These are phyloP conservation scores for Neonectria neomacrospora DNA, from an alignment of 2,329 filamentous ascomycete species.

Conservation along the genomic window DNA sequence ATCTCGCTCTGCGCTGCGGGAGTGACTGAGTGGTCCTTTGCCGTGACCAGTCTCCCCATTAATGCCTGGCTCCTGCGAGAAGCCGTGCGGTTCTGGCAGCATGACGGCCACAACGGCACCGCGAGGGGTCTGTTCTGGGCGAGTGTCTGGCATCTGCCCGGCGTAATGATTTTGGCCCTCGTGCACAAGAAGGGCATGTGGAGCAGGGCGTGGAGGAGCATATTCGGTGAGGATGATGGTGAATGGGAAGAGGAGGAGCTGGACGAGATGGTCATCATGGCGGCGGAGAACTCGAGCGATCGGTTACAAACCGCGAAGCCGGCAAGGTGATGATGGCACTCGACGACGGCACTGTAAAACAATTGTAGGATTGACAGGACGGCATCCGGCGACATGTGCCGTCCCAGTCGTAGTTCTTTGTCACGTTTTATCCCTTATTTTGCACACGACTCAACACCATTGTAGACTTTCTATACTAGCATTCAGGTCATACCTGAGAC, in stretches of 20 bases:
- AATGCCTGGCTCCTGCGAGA: slow-evolving; percentile 88
- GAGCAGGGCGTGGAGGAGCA: slow-evolving; percentile 79
- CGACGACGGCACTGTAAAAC: slow-evolving; percentile 40
- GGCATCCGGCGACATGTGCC: slow-evolving; percentile 13
- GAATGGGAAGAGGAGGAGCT: slow-evolving; percentile 68
- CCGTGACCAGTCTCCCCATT: slow-evolving; percentile 80
- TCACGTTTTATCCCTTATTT: slow-evolving; percentile 8
- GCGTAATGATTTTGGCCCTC: slow-evolving; percentile 88
- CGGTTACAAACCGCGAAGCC: slow-evolving; percentile 29
- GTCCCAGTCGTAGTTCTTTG: slow-evolving; percentile 15
- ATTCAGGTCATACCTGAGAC: slow-evolving; percentile 11
- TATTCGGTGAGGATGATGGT: slow-evolving; percentile 70
- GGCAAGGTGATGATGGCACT: slow-evolving; percentile 32
- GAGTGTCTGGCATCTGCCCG: slow-evolving; percentile 94
- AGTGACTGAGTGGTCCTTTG: slow-evolving; percentile 87
- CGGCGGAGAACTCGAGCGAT: slow-evolving; percentile 41
- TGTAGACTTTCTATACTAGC: slow-evolving; percentile 30
- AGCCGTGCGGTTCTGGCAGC: slow-evolving; percentile 83
- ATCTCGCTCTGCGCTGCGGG: slow-evolving; percentile 80
- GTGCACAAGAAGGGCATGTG: slow-evolving; percentile 94
- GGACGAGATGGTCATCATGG: slow-evolving; percentile 54
- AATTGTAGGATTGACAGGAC: slow-evolving; percentile 39
- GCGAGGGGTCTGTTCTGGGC: slow-evolving; percentile 94
- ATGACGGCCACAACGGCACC: slow-evolving; percentile 80
- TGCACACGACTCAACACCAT: slow-evolving; percentile 29